These are phyloP conservation scores for Monosporascus sp. DNA, from an alignment of 2,329 filamentous ascomycete genomes.

Conservation along the genomic window DNA sequence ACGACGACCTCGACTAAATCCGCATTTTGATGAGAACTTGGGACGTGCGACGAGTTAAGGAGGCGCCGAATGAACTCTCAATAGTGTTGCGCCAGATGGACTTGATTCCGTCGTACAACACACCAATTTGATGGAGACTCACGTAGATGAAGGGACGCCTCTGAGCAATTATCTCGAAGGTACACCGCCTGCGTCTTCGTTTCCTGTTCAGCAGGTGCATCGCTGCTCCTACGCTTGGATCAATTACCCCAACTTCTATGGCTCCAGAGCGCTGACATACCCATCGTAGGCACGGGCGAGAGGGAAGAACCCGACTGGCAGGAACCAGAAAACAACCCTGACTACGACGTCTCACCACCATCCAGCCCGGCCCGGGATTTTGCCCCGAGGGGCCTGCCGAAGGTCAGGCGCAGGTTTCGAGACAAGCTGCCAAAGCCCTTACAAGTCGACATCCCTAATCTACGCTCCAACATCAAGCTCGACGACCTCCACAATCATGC, in stretches of 20 bases:
- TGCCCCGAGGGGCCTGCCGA: slow-evolving; percentile 26
- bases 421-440: slow-evolving; percentile 21
- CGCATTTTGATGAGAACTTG: neutral
- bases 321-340: slow-evolving; percentile 16
- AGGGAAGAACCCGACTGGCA: slow-evolving; percentile 22
- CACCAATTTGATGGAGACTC: slow-evolving; percentile 27
- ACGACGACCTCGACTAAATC: too few relatives aligned
- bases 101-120: slow-evolving; percentile 19
- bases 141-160: slow-evolving; percentile 29
- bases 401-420: slow-evolving; percentile 24
- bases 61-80: neutral
- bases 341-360: slow-evolving; percentile 23
- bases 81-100: slow-evolving; percentile 24
- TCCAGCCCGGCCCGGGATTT: slow-evolving; percentile 24
- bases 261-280: slow-evolving; percentile 13
- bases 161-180: slow-evolving; percentile 29
- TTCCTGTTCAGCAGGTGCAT: neutral
- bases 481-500: slow-evolving; percentile 20
- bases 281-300: slow-evolving; percentile 22
- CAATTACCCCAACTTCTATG: neutral
- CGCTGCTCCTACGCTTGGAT: neutral
- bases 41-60: neutral
- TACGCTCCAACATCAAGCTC: slow-evolving; percentile 17
- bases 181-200: slow-evolving; percentile 12
- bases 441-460: slow-evolving; percentile 17